Evolutionary conservation across 441 rosid species (phyloP), one percentile per base, ranked within the genome.

Genomic region (Omphalea diandra): DNA sequence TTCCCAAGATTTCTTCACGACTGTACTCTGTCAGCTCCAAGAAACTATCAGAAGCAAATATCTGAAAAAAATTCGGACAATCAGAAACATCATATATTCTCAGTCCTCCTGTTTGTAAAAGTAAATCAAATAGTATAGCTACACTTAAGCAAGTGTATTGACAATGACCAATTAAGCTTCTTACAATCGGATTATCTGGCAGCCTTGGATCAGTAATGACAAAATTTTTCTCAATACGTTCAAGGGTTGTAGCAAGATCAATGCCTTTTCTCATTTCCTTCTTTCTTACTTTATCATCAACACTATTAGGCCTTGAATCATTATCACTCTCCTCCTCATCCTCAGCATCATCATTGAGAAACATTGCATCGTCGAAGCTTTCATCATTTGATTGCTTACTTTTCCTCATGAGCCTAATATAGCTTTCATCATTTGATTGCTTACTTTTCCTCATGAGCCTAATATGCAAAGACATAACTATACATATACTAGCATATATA

Each of bases 11-110:
- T 83, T 95, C 99, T 84, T 95, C 99, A 41, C 99, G 98, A 50
- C 95, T 93, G 71, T 93, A 95, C 78, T 93, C 99, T 36, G 98
- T 93, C 78, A 95, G 86, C 88, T 95, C 98, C 76, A 95, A 80
- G 84, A 95, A 95, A 87, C 99, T 93, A 78, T 95, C 99, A 53
- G 99, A 95, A 50, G 99, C 99, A 67, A 95, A 95, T 72, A 95
- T 95, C 99, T 95, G 87, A 69, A 76, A n/a, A n/a, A 75, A 65
- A 75, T 20, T 63, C 2, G 79, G 49, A 50, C 63, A 38, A 17
- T 24, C 6, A 38, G 24, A 69, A 77, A 44, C 22, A 20, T 29
- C 29, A 57, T 36, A 64, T 41, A 53, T 14, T 10, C 38, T 57
- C 7, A n/a, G 44, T 55, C 3, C 20, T 26, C 12, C 52, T 38